Base-by-base conservation (phyloP, 305 asterid genomes). In the Ruellia speciosa region DNA sequence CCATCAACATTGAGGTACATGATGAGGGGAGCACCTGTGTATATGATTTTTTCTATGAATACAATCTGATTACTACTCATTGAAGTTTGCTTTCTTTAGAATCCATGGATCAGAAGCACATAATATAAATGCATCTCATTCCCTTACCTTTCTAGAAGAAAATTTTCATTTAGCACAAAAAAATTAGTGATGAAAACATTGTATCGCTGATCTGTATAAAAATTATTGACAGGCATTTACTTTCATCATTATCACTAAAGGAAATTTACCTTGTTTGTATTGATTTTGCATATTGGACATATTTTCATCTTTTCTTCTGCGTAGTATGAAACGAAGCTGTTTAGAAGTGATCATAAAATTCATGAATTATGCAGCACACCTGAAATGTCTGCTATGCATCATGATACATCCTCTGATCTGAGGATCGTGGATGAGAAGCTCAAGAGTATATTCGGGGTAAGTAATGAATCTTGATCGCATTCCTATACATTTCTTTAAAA, bases 301-400 rank as follows among this genome's bases (percentile, higher is more conserved):
- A 24, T n/a, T n/a, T n/a, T n/a, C n/a, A n/a, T n/a, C n/a, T n/a
- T n/a, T n/a, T n/a, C n/a, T n/a, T n/a, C n/a, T n/a, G n/a, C n/a
- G n/a, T n/a, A n/a, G n/a, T n/a, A n/a, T n/a, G n/a, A n/a, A n/a
- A 24, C 4, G 31, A 24, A 24, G 3, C 4, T 24, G 31, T 24
- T 24, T 24, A 4, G 31, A 24, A 24, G 31, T 24, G 31, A 24
- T 24, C 31, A 4, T 24, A 24, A 24, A n/a, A 24, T 24, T 24
- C 31, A 24, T 24, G 31, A 37, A 37, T 61, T 63, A 54, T 65
- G 59, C 82, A 88, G 96, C 80, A 85, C 95, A 16, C 95, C 96
- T 7, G 95, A 72, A 18, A 83, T 83, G 88, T 85, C 95, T 14
- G 82, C 94, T 7, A 83, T 88, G 83, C 96, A 88, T 71, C 88